Conservation (phyloP, 306 rosid species). For the Ormosia semicastrata region DNA sequence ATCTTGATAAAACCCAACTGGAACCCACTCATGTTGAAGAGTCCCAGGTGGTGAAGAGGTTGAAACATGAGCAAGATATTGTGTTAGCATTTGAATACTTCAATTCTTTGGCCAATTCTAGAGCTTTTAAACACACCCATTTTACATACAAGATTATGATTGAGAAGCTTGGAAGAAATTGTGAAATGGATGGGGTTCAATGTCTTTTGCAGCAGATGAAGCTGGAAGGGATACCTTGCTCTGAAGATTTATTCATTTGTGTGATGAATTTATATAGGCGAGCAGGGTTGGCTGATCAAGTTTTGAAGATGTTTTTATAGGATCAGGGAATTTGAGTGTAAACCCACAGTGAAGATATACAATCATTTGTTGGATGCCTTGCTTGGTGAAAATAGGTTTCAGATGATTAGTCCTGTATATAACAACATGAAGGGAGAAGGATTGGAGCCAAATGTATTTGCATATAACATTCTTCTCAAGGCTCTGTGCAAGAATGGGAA, state of each 20-base stretch:
- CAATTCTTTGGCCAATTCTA: constrained; percentile 54
- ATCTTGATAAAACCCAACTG: constrained; percentile 34
- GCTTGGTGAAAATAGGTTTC: constrained; percentile 67
- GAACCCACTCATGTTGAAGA: constrained; percentile 37
- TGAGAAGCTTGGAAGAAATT: constrained; percentile 56
- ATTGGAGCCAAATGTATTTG: constrained; percentile 72
- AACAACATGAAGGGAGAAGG: constrained; percentile 83
- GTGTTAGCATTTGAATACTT: constrained; percentile 56
- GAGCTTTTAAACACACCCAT: constrained; percentile 70
- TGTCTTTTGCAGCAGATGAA: constrained; percentile 88
- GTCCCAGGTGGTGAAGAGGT: constrained; percentile 44
- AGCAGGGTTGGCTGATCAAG: constrained; percentile 64
- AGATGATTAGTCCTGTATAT: constrained; percentile 67
- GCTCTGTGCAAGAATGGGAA: constrained; percentile 76
- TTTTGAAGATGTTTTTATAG: constrained; percentile 79
- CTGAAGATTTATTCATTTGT: constrained; percentile 59
- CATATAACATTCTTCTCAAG: constrained; percentile 77
- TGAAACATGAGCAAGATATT: constrained; percentile 42
- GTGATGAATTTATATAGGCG: constrained; percentile 47
- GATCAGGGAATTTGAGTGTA: constrained; percentile 72
- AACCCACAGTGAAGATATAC: constrained; percentile 75
- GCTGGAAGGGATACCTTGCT: constrained; percentile 56
- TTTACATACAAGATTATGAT: constrained; percentile 68
- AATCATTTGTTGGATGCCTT: constrained; percentile 73
- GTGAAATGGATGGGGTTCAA: constrained; percentile 60